Evolutionary conservation across 306 rosid genomes (phyloP).

Genomic region (Glycine soja): DNA sequence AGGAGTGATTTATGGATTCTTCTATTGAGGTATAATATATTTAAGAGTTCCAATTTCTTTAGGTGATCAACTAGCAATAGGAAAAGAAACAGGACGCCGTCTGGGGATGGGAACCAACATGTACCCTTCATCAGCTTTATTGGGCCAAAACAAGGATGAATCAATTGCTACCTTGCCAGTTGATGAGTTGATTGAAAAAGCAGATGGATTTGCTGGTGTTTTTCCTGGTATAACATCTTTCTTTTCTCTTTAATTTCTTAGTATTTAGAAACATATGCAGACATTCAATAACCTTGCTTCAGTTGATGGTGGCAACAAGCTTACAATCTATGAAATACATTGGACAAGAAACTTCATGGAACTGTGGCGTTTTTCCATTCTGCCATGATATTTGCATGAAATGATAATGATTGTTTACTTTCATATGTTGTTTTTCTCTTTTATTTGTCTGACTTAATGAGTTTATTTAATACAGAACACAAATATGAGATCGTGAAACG

Average conservation of each 20-base stretch:
- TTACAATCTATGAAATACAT: slow-evolving; percentile 26
- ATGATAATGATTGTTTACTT: slow-evolving; percentile 16
- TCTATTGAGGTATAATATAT: background rate
- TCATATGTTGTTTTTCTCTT: background rate
- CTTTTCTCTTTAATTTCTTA: slow-evolving; percentile 2
- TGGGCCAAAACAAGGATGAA: slow-evolving; percentile 75
- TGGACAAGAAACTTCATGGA: too few relatives aligned
- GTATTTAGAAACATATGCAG: background rate
- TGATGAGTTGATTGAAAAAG: slow-evolving; percentile 84
- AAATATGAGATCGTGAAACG: slow-evolving; percentile 83
- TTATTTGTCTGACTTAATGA: slow-evolving; percentile 22
- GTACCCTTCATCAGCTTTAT: slow-evolving; percentile 81
- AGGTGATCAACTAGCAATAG: slow-evolving; percentile 95
- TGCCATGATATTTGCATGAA: slow-evolving; percentile 26
- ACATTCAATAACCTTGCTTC: slow-evolving; percentile 14
- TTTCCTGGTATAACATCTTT: slow-evolving; percentile 67
- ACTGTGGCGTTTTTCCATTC: background rate
- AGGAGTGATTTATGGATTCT: background rate
- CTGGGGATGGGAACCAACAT: slow-evolving; percentile 93
- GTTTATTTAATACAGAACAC: slow-evolving; percentile 63
- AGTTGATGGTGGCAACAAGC: slow-evolving; percentile 24
- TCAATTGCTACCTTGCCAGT: slow-evolving; percentile 71
- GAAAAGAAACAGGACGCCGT: slow-evolving; percentile 86
- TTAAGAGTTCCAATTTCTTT: slow-evolving; percentile 22
- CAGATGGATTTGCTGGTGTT: slow-evolving; percentile 92